These are phyloP conservation scores for Fusarium sp. DNA, from an alignment of 2,329 filamentous ascomycete species.

Conservation along the genomic window DNA sequence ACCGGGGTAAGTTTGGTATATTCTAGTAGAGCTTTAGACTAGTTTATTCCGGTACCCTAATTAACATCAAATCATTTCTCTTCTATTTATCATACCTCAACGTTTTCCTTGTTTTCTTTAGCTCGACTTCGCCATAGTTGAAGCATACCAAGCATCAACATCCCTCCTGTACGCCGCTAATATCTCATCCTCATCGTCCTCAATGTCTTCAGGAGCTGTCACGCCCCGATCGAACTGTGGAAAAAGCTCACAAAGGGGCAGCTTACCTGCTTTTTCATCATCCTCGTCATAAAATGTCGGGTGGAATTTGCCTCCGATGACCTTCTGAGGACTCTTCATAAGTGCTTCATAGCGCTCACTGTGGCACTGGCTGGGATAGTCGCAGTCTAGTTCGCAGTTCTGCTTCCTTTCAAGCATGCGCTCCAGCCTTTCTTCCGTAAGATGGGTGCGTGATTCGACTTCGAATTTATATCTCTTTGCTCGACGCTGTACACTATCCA, in stretches of 20 bases:
- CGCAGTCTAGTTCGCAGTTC: constrained; percentile 37
- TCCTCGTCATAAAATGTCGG: neutral
- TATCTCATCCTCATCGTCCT: neutral
- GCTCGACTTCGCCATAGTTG: neutral
- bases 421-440: neutral
- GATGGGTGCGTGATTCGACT: neutral
- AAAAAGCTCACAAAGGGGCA: constrained; percentile 14
- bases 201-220: neutral
- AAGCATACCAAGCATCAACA: constrained; percentile 7
- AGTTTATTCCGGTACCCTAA: neutral
- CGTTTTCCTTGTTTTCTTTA: neutral
- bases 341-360: constrained; percentile 1
- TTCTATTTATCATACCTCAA: neutral
- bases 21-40: neutral
- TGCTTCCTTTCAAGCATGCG: constrained; percentile 12
- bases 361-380: constrained; percentile 38
- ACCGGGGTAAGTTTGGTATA: neutral
- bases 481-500: neutral
- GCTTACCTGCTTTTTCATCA: neutral
- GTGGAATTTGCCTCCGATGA: neutral
- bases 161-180: constrained; percentile 1
- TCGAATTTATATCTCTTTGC: neutral
- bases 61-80: neutral
- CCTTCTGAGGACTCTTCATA: neutral
- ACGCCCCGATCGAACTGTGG: constrained; percentile 4